Base-by-base conservation (phyloP, 345 rosid genomes). In the Litchi chinensis region DNA sequence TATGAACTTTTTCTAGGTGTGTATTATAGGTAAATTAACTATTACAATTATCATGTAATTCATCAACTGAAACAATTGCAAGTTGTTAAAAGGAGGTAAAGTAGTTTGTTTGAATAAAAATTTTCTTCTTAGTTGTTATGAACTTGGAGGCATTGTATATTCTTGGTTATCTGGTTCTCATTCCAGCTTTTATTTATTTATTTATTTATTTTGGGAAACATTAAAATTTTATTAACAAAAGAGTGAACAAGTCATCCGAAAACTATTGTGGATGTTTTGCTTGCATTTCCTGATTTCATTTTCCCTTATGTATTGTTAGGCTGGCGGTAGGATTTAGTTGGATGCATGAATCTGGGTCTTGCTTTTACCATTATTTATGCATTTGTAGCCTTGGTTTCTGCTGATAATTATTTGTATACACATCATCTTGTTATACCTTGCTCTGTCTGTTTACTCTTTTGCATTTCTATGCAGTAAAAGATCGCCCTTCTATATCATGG, bases 401-500 rank as follows among this genome's bases (percentile, higher is more conserved):
- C 66, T 68, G 4, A 59, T 54, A 74, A 62, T 64, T 50, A 60
- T 18, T 57, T 73, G 8, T 44, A 44, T 56, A 77, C 22, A 8
- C 37, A 40, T 52, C 65, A n/a, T 57, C 44, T 16, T 18, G 8
- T 40, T 40, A 76, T 68, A 60, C 65, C 79, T 60, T 77, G 40
- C 75, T 79, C 40, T 63, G 50, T 15, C 44, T 12, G 16, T 28
- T 74, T 66, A 80, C 71, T 41, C 18, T 71, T 79, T 72, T 73
- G 40, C 18, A 19, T 56, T 22, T 22, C 44, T 79, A 5, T 68
- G 76, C 92, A 88, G 97, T 70, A 44, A 85, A 54, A 40, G 73
- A 68, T 70, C 85, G 80, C 62, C 80, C 88, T 57, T 75, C 67
- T 37, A 65, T 93, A 68, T 88, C 89, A 44, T 96, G 98, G 98